Evolutionary conservation across 352 stramenopile genomes (phyloP).

Genomic region (Globisporangium splendens): DNA sequence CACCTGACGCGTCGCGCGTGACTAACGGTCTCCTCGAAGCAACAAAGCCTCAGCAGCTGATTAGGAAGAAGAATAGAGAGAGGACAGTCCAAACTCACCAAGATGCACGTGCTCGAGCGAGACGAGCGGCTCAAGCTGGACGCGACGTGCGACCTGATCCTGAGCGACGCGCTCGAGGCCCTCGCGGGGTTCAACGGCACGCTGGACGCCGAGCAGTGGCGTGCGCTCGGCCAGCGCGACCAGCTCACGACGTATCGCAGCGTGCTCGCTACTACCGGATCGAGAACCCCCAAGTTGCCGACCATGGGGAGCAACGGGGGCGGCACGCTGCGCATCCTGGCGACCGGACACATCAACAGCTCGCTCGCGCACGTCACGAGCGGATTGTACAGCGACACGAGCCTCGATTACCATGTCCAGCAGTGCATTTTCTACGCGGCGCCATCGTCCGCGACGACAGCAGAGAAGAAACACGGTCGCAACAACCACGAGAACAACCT

Average conservation of each 20-base stretch:
- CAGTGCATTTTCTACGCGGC: slow-evolving; percentile 32
- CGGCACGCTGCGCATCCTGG: slow-evolving; percentile 25
- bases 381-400: slow-evolving; percentile 40
- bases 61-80: not conserved
- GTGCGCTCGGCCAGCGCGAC: slow-evolving; percentile 26
- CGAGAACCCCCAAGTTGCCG: not conserved
- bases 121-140: slow-evolving; percentile 41
- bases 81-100: not conserved
- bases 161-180: slow-evolving; percentile 44
- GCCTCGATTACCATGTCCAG: slow-evolving; percentile 26
- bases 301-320: not conserved
- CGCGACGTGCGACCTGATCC: slow-evolving; percentile 35
- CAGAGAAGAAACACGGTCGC: not conserved
- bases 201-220: slow-evolving; percentile 29
- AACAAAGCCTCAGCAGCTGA: too few species aligned
- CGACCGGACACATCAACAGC: slow-evolving; percentile 38
- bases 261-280: slow-evolving; percentile 1
- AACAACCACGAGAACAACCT: not conserved
- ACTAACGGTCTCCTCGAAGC: too few species aligned
- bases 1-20: too few species aligned
- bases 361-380: slow-evolving; percentile 32
- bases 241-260: slow-evolving; percentile 37
- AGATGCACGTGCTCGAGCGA: slow-evolving; percentile 17
- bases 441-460: too few species aligned
- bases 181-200: slow-evolving; percentile 38